Evolutionary conservation across 208 protist species (phyloP).

Genomic region (Histomonas meleagridis): DNA sequence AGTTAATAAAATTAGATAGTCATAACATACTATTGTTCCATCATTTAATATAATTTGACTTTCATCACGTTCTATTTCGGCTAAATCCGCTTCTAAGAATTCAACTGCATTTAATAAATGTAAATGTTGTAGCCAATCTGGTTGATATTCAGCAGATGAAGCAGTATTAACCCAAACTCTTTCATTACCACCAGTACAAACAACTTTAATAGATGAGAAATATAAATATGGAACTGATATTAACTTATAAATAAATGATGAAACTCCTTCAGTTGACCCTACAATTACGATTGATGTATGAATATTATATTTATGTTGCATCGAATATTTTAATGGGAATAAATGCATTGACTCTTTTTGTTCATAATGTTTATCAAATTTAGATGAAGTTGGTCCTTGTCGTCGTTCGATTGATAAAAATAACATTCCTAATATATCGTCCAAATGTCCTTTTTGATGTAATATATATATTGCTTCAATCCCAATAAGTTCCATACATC

Average conservation of each 20-base stretch:
- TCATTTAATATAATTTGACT: neutral
- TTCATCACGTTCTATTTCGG: neutral
- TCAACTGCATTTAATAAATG: neutral
- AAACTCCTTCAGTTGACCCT: neutral
- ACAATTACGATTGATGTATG: neutral
- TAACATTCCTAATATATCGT: neutral
- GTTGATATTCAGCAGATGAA: neutral
- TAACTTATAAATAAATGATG: neutral
- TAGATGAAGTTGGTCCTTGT: neutral
- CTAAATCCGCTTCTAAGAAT: neutral
- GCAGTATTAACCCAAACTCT: neutral
- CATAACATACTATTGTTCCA: neutral
- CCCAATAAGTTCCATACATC: neutral
- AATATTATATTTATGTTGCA: neutral
- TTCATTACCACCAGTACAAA: neutral
- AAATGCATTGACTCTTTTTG: neutral
- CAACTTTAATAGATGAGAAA: neutral
- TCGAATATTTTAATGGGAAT: neutral
- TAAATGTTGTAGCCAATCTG: conserved; percentile 18
- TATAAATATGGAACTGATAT: conserved; percentile 28
- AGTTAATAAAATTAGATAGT: neutral
- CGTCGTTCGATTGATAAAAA: neutral
- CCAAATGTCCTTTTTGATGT: neutral
- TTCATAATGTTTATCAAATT: neutral
- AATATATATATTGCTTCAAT: neutral